A percentile compares a stretch with the other conserved stretches of the same genome.
Evolutionary conservation across 108 stramenopile genomes (phyloP).

Genomic region (Cyclostephanos tholiformis): DNA sequence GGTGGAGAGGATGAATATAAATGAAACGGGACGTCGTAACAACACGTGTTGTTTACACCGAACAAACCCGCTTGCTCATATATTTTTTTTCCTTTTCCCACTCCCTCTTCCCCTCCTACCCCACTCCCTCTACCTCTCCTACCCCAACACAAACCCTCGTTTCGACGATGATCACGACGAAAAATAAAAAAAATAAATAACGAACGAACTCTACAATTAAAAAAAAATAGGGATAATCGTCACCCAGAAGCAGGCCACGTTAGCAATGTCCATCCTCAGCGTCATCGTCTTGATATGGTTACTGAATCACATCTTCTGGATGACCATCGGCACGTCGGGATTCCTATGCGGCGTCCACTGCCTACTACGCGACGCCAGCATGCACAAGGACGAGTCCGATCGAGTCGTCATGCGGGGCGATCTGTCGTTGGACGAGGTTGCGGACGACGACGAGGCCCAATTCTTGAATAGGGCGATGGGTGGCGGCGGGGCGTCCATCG

Average conservation of each 20-base stretch:
- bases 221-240: slow-evolving; percentile 67
- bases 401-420: slow-evolving; percentile 86
- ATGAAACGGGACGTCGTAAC: too few relatives aligned
- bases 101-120: not conserved
- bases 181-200: not conserved
- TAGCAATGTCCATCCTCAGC: slow-evolving; percentile 70
- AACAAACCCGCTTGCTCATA: too few relatives aligned
- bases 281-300: slow-evolving; percentile 67
- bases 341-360: slow-evolving; percentile 77
- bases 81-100: slow-evolving; percentile 1
- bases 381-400: slow-evolving; percentile 92
- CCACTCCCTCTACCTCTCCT: not conserved
- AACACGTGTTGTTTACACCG: too few relatives aligned
- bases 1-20: too few relatives aligned
- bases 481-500: too few relatives aligned
- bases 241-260: slow-evolving; percentile 79
- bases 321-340: slow-evolving; percentile 77
- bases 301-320: slow-evolving; percentile 82
- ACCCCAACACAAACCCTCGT: not conserved
- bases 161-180: not conserved
- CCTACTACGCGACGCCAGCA: slow-evolving; percentile 77
- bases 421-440: slow-evolving; percentile 44
- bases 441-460: too few relatives aligned
- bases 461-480: too few relatives aligned
- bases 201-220: too few relatives aligned